A percentile compares a stretch with the other conserved stretches of the same genome.
Conservation (phyloP, 345 rosid genomes). For the Eucalyptus cloeziana region DNA sequence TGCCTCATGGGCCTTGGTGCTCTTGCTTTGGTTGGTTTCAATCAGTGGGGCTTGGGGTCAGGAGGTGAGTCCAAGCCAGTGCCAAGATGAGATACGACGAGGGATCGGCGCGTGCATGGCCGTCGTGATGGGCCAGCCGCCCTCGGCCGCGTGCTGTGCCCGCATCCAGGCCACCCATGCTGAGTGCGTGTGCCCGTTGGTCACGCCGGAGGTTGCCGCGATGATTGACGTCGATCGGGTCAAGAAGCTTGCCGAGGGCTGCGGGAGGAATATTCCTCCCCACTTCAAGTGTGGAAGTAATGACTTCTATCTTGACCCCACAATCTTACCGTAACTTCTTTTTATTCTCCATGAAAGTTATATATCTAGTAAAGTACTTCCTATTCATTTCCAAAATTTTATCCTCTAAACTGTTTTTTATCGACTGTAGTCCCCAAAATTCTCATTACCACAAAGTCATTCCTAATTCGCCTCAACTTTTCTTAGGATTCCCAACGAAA, state of each 20-base stretch:
- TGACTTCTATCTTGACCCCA: background rate
- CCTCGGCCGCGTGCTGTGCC: background rate
- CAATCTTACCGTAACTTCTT: background rate
- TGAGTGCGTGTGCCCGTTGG: background rate
- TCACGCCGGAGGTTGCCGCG: background rate
- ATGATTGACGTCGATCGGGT: background rate
- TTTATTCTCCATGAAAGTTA: background rate
- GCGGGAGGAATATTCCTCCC: background rate
- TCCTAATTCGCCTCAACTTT: background rate
- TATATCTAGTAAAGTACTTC: background rate
- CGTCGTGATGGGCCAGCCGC: background rate
- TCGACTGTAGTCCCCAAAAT: background rate
- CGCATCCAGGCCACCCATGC: background rate
- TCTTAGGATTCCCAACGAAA: background rate
- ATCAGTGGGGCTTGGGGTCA: background rate
- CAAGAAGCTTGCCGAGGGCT: background rate
- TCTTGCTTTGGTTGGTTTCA: background rate
- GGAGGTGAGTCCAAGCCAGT: background rate
- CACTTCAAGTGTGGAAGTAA: slow-evolving; percentile 4
- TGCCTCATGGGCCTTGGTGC: background rate
- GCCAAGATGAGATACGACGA: background rate
- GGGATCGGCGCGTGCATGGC: background rate
- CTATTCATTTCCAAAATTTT: background rate
- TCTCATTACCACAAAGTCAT: background rate
- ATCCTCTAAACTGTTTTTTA: background rate